Evolutionary conservation across 2,329 filamentous ascomycete species (phyloP), one percentile per base, ranked within the genome.

Genomic region (Botryotinia narcissicola): DNA sequence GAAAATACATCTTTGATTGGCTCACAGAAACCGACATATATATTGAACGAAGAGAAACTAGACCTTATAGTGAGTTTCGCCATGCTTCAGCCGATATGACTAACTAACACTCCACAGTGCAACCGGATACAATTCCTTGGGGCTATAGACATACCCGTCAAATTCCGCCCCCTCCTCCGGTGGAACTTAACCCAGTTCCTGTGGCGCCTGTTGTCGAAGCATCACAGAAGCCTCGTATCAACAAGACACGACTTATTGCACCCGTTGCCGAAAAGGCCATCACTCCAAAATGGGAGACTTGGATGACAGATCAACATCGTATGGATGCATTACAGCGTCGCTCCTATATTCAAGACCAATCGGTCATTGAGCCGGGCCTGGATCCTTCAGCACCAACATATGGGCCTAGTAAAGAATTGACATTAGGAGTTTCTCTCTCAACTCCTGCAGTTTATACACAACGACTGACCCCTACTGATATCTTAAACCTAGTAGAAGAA

Each of bases 351-450:
- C 74, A 67, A 32, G 75, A 78, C 62, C 75, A 78, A 68, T 77
- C 75, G 7, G 77, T 78, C 25, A 75, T 80, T 48, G 75, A 78
- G 44, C 78, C 77, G 4, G 79, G 79, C 10, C 75, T 76, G 42
- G 71, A 73, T 22, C 76, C 77, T 7, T 75, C 70, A 18, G 73
- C 77, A 51, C 77, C 77, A 10, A 48, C 77, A 44, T 80, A 70
- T 67, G 60, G 68, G 16, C 68, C 68, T 20, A 66, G 72, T 12
- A 61, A 74, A 25, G 76, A 79, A 48, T 71, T 77, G 25, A 32
- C 72, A 14, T 40, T 79, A 18, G 68, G 44, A 29, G 72, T 73
- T 4, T 75, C 75, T 32, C 37, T 71, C 44, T 75, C 71, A 37
- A 42, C 77, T 32, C 79, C 79, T 46, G 72, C 73, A n/a, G 66